Evolutionary conservation across 148 eudicot species (phyloP).

Genomic region (Bassia scoparia): DNA sequence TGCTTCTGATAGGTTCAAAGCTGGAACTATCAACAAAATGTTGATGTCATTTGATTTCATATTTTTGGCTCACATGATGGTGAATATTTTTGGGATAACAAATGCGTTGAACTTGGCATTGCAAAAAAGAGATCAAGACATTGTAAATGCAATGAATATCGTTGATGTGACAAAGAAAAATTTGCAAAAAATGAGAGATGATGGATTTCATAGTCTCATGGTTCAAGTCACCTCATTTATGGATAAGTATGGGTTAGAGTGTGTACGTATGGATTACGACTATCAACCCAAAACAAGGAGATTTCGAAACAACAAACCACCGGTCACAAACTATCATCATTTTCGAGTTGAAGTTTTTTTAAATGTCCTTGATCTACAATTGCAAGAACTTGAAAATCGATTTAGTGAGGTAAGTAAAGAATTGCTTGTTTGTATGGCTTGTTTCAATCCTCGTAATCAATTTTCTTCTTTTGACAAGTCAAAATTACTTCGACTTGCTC

Average conservation of each 20-base stretch:
- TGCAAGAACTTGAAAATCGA: no score
- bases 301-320: no score
- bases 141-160: not conserved
- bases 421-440: no score
- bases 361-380: no score
- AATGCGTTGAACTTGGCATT: not conserved
- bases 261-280: not conserved
- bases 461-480: no score
- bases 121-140: not conserved
- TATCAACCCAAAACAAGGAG: no score
- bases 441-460: no score
- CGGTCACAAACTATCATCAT: no score
- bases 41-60: slow-evolving; percentile 1
- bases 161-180: not conserved
- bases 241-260: not conserved
- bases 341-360: no score
- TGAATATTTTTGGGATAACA: not conserved
- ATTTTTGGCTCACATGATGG: no score
- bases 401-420: no score
- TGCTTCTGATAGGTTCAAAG: not conserved
- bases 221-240: not conserved
- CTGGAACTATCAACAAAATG: not conserved
- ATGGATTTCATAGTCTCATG: not conserved
- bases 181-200: not conserved
- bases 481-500: no score